Percentiles rank a stretch among this genome's conserved stretches.
phyloP scores from a whole-genome alignment of 805 yeast genomes.

The Ogataea haglerorum region DNA sequence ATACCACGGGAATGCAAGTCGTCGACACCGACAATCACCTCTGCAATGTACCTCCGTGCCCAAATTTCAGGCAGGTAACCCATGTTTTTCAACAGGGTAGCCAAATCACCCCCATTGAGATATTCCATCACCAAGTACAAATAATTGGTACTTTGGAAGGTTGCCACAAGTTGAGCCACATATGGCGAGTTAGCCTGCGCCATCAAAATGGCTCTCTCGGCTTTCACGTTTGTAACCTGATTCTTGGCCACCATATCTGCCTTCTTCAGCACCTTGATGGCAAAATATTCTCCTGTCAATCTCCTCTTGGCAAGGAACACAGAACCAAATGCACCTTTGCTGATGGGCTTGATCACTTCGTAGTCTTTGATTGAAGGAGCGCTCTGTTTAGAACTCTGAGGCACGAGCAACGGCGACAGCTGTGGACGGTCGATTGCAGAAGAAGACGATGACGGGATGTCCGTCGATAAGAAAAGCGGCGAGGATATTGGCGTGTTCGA shows the following conservation, averaged over 20 bases:
- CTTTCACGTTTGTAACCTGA: conserved; percentile 89
- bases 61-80: conserved; percentile 84
- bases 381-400: conserved; percentile 53
- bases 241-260: conserved; percentile 96
- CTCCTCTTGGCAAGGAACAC: conserved; percentile 83
- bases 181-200: conserved; percentile 89
- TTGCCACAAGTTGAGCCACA: conserved; percentile 83
- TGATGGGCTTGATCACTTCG: conserved; percentile 86
- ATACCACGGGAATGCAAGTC: conserved; percentile 87
- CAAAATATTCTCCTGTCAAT: conserved; percentile 90
- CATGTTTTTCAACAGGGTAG: conserved; percentile 75
- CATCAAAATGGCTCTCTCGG: conserved; percentile 98
- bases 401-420: conserved; percentile 73
- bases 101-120: conserved; percentile 92
- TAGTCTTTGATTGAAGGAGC: conserved; percentile 81
- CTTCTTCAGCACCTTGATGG: conserved; percentile 87
- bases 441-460: conserved; percentile 28
- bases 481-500: conserved; percentile 51
- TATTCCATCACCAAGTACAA: conserved; percentile 95
- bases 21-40: conserved; percentile 84
- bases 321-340: conserved; percentile 97
- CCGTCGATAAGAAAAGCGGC: conserved; percentile 52
- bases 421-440: conserved; percentile 51
- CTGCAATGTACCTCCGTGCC: conserved; percentile 84
- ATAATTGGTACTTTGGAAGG: conserved; percentile 85